Percentiles rank a stretch among this genome's conserved stretches.
Evolutionary conservation across 371 early-diverging fungal species (phyloP).

Genomic region (Smittium culicis): DNA sequence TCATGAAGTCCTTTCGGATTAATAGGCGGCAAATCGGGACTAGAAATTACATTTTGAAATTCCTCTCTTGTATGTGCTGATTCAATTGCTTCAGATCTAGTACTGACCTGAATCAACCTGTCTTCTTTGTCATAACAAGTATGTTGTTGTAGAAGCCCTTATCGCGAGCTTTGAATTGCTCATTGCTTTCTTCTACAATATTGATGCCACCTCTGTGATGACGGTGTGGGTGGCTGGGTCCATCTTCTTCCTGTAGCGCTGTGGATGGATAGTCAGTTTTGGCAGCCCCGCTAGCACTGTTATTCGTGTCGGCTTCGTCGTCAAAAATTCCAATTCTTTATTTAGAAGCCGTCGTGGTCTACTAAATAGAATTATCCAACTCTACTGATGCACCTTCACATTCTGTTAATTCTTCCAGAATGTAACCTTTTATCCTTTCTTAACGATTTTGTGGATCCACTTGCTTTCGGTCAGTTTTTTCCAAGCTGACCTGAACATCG

Average conservation of each 20-base stretch:
- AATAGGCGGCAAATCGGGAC: constrained; percentile 24
- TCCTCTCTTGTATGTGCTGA: background rate
- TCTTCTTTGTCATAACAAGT: background rate
- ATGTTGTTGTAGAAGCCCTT: background rate
- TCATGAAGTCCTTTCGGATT: constrained; percentile 20
- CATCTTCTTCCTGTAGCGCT: too few relatives aligned
- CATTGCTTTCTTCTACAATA: too few relatives aligned
- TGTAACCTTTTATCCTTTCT: background rate
- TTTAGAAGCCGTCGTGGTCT: too few relatives aligned
- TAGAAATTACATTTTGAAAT: constrained; percentile 18
- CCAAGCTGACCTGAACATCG: background rate
- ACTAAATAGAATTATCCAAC: too few relatives aligned
- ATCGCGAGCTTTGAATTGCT: too few relatives aligned
- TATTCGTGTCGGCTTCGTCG: too few relatives aligned
- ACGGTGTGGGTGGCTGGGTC: too few relatives aligned
- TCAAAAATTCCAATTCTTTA: too few relatives aligned
- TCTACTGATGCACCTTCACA: too few relatives aligned
- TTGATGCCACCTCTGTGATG: too few relatives aligned
- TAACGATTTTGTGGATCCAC: background rate
- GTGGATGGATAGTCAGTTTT: background rate
- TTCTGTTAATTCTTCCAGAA: background rate
- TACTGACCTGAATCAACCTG: background rate
- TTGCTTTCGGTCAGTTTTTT: background rate
- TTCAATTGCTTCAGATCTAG: background rate
- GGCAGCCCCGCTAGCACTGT: too few relatives aligned